Conservation (phyloP, 768 basidiomycete species). For the Hypsizygus marmoreus region DNA sequence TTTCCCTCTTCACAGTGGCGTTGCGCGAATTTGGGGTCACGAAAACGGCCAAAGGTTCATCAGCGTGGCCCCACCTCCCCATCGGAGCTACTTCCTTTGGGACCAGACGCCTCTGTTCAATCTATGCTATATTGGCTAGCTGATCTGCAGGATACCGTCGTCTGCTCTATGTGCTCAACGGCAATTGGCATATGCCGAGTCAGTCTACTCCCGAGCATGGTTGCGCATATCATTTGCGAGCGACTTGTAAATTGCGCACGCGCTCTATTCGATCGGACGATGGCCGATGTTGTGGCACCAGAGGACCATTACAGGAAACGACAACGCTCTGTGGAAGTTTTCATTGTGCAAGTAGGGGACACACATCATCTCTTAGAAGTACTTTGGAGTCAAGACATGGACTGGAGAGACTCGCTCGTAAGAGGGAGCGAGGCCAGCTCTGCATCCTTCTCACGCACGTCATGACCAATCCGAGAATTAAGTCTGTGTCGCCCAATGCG, state of each 20-base stretch:
- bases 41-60: slow-evolving; percentile 10
- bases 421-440: slow-evolving; percentile 10
- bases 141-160: slow-evolving; percentile 4
- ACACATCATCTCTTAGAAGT: background rate
- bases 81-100: slow-evolving; percentile 9
- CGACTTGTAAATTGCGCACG: slow-evolving; percentile 7
- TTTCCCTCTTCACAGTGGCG: background rate
- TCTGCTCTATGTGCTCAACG: too few species aligned
- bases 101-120: slow-evolving; percentile 6
- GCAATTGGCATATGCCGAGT: slow-evolving; percentile 9
- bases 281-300: background rate
- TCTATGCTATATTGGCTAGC: slow-evolving; percentile 14
- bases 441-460: slow-evolving; percentile 10
- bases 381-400: background rate
- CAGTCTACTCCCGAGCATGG: slow-evolving; percentile 11
- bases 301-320: background rate
- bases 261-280: slow-evolving; percentile 7
- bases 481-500: background rate
- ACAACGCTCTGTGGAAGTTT: background rate
- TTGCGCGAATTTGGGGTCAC: slow-evolving; percentile 5
- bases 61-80: slow-evolving; percentile 10
- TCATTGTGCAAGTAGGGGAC: slow-evolving; percentile 1
- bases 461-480: slow-evolving; percentile 10
- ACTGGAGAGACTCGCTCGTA: slow-evolving; percentile 2
- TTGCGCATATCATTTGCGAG: slow-evolving; percentile 1